These are phyloP conservation scores for Saccharomycopsis babjevae DNA, from an alignment of 805 yeast species.

Conservation along the genomic window DNA sequence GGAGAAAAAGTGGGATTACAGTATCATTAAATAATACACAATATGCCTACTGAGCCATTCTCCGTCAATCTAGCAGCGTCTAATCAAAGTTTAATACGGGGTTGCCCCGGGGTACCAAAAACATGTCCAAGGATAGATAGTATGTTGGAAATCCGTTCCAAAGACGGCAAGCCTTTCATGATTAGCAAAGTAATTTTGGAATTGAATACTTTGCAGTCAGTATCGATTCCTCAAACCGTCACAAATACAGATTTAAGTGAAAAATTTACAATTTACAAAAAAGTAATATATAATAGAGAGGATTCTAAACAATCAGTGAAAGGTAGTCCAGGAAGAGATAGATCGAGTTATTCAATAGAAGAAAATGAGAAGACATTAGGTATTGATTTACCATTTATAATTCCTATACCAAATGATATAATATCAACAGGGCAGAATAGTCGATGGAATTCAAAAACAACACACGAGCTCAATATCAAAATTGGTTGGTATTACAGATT, in stretches of 20 bases:
- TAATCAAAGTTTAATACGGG: conserved; percentile 43
- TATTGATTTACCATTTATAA: conserved; percentile 47
- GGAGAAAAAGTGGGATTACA: no score
- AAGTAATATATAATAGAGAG: conserved; percentile 25
- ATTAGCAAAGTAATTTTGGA: conserved; percentile 39
- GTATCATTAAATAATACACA: background rate
- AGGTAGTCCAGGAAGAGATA: conserved; percentile 2
- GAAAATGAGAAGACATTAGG: conserved; percentile 38
- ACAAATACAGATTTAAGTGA: conserved; percentile 29
- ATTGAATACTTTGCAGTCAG: conserved; percentile 41
- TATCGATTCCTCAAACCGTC: conserved; percentile 31
- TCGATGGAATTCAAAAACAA: conserved; percentile 38
- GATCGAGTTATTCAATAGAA: conserved; percentile 3
- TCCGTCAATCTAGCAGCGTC: conserved; percentile 36
- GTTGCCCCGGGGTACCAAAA: conserved; percentile 61
- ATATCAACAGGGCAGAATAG: conserved; percentile 41
- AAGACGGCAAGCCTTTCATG: conserved; percentile 35
- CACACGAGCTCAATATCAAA: conserved; percentile 34
- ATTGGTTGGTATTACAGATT: conserved; percentile 18
- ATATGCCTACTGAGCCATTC: conserved; percentile 20
- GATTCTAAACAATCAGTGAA: conserved; percentile 1
- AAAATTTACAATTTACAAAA: conserved; percentile 28
- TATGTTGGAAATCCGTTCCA: conserved; percentile 43
- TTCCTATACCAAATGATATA: conserved; percentile 45
- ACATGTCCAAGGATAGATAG: conserved; percentile 53